Conservation (phyloP, 108 stramenopile species). For the Pseudonitzschia multiseries region DNA sequence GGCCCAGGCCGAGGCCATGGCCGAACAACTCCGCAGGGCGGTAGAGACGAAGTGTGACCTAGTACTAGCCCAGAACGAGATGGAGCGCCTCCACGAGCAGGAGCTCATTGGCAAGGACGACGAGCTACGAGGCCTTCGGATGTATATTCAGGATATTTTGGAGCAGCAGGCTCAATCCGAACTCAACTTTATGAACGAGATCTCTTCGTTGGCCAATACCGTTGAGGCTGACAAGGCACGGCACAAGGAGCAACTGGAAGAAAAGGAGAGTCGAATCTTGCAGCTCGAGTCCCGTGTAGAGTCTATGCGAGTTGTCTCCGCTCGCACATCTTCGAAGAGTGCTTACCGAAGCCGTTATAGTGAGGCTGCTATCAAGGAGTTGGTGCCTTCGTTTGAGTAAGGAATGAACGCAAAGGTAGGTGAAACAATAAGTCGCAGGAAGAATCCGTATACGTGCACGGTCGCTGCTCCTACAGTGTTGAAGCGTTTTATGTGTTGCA, state of each 20-base stretch:
- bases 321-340: slow-evolving; percentile 1
- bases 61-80: slow-evolving; percentile 52
- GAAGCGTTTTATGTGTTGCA: too few species aligned
- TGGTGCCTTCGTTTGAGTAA: neutral
- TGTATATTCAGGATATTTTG: slow-evolving; percentile 24
- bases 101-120: slow-evolving; percentile 29
- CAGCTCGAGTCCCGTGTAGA: slow-evolving; percentile 33
- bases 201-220: slow-evolving; percentile 25
- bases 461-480: neutral
- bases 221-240: slow-evolving; percentile 23
- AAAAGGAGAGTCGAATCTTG: slow-evolving; percentile 41
- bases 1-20: slow-evolving; percentile 39
- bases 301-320: slow-evolving; percentile 19
- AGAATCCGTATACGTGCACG: neutral
- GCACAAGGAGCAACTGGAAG: slow-evolving; percentile 31
- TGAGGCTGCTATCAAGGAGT: neutral
- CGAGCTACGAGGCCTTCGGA: slow-evolving; percentile 26
- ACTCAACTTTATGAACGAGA: slow-evolving; percentile 52
- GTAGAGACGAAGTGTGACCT: slow-evolving; percentile 53
- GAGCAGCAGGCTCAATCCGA: slow-evolving; percentile 41
- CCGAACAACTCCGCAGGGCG: slow-evolving; percentile 51
- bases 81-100: slow-evolving; percentile 47
- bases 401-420: neutral
- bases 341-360: neutral
- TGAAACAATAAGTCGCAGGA: neutral